Evolutionary conservation across 148 eudicot genomes (phyloP).

Genomic region (Rhododendron ovatum): DNA sequence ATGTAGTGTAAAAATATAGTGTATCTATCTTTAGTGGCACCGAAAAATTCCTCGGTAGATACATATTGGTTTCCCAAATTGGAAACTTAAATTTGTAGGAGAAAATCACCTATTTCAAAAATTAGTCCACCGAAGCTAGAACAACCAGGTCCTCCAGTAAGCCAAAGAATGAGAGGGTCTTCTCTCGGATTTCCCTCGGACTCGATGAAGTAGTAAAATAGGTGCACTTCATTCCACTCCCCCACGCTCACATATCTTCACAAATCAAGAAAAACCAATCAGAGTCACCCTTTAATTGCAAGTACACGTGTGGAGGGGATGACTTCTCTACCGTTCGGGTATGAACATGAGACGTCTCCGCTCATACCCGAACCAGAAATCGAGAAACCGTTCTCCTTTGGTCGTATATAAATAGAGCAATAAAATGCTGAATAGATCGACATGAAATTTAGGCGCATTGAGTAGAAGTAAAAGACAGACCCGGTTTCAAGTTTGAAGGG

Average conservation of each 20-base stretch:
- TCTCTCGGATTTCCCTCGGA: constrained; percentile 15
- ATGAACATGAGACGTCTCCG: not conserved
- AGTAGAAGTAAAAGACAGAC: constrained; percentile 3
- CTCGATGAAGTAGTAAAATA: constrained; percentile 28
- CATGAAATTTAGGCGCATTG: not conserved
- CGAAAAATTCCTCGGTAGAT: too few relatives aligned
- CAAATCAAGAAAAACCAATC: not conserved
- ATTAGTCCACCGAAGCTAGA: constrained; percentile 11
- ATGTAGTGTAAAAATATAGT: too few relatives aligned
- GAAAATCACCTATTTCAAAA: constrained; percentile 13
- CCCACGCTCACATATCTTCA: not conserved
- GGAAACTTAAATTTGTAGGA: not conserved
- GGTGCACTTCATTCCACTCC: constrained; percentile 17
- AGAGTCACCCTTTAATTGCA: not conserved
- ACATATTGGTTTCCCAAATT: not conserved
- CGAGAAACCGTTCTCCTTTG: not conserved
- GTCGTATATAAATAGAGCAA: not conserved
- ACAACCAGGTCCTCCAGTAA: constrained; percentile 33
- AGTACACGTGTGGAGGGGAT: not conserved
- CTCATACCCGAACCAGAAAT: not conserved
- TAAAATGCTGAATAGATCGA: too few relatives aligned
- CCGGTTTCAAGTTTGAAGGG: constrained; percentile 33
- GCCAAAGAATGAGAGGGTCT: constrained; percentile 29
- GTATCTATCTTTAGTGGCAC: too few relatives aligned
- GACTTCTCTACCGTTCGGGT: not conserved